These are phyloP conservation scores for Talinum fruticosum DNA, from an alignment of 148 eudicot species.

Conservation along the genomic window DNA sequence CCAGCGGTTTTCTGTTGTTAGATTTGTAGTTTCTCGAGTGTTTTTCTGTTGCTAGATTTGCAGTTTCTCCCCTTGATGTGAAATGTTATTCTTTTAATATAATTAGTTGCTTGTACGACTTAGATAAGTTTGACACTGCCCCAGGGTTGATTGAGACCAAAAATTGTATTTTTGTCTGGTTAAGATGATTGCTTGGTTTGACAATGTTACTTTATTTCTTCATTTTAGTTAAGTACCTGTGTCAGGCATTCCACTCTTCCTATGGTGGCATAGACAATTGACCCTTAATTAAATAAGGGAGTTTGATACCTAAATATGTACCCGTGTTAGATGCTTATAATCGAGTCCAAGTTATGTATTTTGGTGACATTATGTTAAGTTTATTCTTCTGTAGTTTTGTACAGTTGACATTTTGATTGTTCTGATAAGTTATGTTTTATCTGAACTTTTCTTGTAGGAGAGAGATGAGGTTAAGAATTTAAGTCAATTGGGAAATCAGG, in stretches of 20 bases:
- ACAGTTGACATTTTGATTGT: background rate
- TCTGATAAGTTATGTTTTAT: background rate
- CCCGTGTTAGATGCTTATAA: background rate
- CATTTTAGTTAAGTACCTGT: background rate
- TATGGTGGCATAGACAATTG: background rate
- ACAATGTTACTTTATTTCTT: constrained; percentile 4
- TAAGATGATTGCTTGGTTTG: background rate
- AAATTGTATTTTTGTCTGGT: too few species aligned
- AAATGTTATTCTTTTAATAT: background rate
- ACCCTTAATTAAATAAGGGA: background rate
- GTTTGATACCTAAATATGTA: background rate
- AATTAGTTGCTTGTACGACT: too few species aligned
- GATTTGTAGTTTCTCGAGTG: background rate
- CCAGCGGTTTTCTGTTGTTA: background rate
- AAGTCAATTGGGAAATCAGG: background rate
- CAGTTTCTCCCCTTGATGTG: background rate
- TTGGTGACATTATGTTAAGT: too few species aligned
- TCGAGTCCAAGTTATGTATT: too few species aligned
- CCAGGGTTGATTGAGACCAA: too few species aligned
- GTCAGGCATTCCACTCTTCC: background rate
- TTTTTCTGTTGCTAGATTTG: background rate
- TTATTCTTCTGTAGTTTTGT: background rate
- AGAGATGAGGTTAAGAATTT: constrained; percentile 8
- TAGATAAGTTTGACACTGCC: too few species aligned
- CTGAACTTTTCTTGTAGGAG: constrained; percentile 19